Base-by-base conservation (phyloP, 2,329 filamentous ascomycete species). In the Exophiala xenobiotica region DNA sequence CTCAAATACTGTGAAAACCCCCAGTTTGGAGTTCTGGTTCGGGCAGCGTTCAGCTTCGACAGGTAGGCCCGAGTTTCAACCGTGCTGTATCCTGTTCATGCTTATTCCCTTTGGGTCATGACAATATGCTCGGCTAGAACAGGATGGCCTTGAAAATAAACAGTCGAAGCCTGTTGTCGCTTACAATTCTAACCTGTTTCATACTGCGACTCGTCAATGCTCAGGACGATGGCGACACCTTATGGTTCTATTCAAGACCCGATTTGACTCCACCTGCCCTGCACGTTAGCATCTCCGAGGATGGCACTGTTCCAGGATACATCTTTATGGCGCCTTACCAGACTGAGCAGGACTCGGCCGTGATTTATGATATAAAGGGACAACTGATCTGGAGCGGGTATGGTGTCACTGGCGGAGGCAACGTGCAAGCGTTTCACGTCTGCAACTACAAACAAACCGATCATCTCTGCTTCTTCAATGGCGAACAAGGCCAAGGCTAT, bases 191-290 rank as follows among this genome's bases (percentile, higher is more conserved):
- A n/a, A n/a, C 8, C 11, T 31, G 11, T 31, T n/a, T 31, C 11
- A 9, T 31, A 3, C 47, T 76, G 72, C 52, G 72, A 76, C 2
- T 67, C 67, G 53, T 76, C 73, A 38, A 75, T 70, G 44, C 69
- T 74, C 1, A 64, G 70, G 1, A 73, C 63, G 16, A 12, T 12
- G n/a, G 24, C n/a, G 27, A 31, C 27, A 31, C 27, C 4, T 11
- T 31, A 11, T 31, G 11, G 8, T 31, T 31, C 27, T 31, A 31
- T 31, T 31, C 27, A 31, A 9, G 37, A 19, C 37, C 37, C 12
- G 37, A 40, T 40, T 71, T 59, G 20, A 63, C 39, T 9, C 29
- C 56, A 0, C 63, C 37, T 12, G 67, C 51, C 1, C 53, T 51
- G 6, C 59, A 38, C 0, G 63, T 47, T 5, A 62, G 9, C 20